Evolutionary conservation across 176 grass and related monocot genomes (phyloP), one percentile per base, ranked within the genome.

Genomic region (Pontederia crassipes): DNA sequence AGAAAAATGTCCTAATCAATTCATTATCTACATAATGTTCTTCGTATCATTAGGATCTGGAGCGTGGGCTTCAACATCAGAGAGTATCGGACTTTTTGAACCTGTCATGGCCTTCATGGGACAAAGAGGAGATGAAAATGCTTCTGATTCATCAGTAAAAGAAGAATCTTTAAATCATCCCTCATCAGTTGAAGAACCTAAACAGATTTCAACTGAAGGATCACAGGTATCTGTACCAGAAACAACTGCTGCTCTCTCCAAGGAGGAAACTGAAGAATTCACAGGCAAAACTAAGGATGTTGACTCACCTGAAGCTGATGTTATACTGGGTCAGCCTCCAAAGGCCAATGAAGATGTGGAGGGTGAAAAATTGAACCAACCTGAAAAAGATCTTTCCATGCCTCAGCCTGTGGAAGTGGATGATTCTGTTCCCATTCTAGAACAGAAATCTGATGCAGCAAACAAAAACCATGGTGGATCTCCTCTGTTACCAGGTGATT

Each of bases 81-180:
- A 84, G 62, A 61, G 75, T 63, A 77, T 77, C 14, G 79, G 76
- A 54, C 72, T 90, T 75, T 89, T 89, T 61, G 85, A 82, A 85
- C 84, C 80, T 66, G 85, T 92, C 63, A 91, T 91, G 77, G 74
- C 78, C 49, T 92, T 99, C 65, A 99, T 99, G 88, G 91, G 91
- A 27, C 75, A 99, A 0, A 86, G 72, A 67, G 85, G 58, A 49
- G 82, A 89, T 65, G 87, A 80, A 59, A 76, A 65, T 55, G 28
- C 71, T 66, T 54, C 73, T 62, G 74, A 89, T 66, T 63, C 47
- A 57, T 78, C 81, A 57, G 59, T 62, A 74, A 70, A 78, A 53
- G 35, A 17, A 26, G 76, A 65, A 57, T 52, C 73, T 50, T 62
- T 60, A 15, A 28, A 85, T 56, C 53, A 77, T 64, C 48, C 61